A percentile compares a stretch with the other conserved stretches of the same genome.
Evolutionary conservation across 2,329 filamentous ascomycete species (phyloP).

Genomic region (Hirsutella thompsonii): DNA sequence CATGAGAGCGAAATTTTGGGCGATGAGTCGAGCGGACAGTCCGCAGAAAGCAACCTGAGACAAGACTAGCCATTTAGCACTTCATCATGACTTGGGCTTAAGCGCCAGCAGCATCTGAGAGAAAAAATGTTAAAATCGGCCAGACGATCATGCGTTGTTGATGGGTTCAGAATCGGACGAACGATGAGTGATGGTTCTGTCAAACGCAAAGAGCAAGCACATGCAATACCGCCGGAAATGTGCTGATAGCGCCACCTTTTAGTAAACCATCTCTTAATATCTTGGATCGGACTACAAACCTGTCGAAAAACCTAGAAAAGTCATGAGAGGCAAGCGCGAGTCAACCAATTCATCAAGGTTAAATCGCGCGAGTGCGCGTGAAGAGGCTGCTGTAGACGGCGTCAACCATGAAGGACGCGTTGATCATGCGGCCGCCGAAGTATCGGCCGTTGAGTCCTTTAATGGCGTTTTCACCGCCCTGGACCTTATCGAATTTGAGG

Average conservation of each 20-base stretch:
- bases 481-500: constrained; percentile 92
- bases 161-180: constrained; percentile 3
- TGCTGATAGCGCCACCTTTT: neutral
- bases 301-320: constrained; percentile 33
- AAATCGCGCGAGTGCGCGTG: constrained; percentile 73
- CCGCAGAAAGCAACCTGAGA: constrained; percentile 4
- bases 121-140: constrained; percentile 2
- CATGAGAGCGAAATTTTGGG: neutral
- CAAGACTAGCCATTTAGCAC: constrained; percentile 6
- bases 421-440: constrained; percentile 88
- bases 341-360: constrained; percentile 37
- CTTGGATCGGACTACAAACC: constrained; percentile 16
- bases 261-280: neutral
- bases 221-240: neutral
- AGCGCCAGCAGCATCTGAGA: constrained; percentile 4
- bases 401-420: constrained; percentile 90
- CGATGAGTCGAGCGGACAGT: neutral
- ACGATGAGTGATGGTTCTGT: constrained; percentile 1
- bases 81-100: constrained; percentile 5
- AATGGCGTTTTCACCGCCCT: constrained; percentile 93
- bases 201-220: constrained; percentile 2
- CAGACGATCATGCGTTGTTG: constrained; percentile 1
- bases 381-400: constrained; percentile 97
- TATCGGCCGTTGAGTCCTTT: constrained; percentile 94
- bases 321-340: constrained; percentile 19